Conservation (phyloP, 2,329 filamentous ascomycete species). For the Aschersonia sp. region DNA sequence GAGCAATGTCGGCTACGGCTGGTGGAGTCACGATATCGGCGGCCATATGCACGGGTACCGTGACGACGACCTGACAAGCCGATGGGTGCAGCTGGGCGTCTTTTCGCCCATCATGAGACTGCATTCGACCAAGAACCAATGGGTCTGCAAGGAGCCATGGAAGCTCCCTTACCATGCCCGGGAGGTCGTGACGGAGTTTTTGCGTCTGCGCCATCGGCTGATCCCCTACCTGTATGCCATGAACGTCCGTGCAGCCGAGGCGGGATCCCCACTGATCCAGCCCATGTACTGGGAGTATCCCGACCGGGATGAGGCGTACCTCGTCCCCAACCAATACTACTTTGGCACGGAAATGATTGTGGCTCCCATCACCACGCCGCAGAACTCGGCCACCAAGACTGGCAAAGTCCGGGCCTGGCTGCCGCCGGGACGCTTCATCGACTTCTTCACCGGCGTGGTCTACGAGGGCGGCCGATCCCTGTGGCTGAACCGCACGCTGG, state of each 20-base stretch:
- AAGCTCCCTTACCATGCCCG: constrained; percentile 23
- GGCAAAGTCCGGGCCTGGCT: constrained; percentile 40
- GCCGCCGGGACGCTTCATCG: constrained; percentile 37
- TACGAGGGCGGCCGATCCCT: constrained; percentile 43
- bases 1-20: constrained; percentile 52
- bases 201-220: constrained; percentile 41
- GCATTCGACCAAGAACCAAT: constrained; percentile 42
- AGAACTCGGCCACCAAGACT: constrained; percentile 28
- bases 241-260: constrained; percentile 29
- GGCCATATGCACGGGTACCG: constrained; percentile 42
- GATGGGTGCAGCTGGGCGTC: constrained; percentile 48
- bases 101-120: constrained; percentile 47
- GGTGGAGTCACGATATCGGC: constrained; percentile 58
- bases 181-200: constrained; percentile 29
- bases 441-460: constrained; percentile 41
- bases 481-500: constrained; percentile 32
- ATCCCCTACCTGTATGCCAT: constrained; percentile 46
- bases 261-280: constrained; percentile 38
- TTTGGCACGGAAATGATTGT: constrained; percentile 44
- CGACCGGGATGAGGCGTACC: constrained; percentile 36
- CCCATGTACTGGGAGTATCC: constrained; percentile 50
- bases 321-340: constrained; percentile 40
- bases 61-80: constrained; percentile 41
- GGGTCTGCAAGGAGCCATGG: constrained; percentile 51
- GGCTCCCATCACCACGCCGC: constrained; percentile 37